Evolutionary conservation across 148 eudicot genomes (phyloP).

Genomic region (Selenicereus undatus): DNA sequence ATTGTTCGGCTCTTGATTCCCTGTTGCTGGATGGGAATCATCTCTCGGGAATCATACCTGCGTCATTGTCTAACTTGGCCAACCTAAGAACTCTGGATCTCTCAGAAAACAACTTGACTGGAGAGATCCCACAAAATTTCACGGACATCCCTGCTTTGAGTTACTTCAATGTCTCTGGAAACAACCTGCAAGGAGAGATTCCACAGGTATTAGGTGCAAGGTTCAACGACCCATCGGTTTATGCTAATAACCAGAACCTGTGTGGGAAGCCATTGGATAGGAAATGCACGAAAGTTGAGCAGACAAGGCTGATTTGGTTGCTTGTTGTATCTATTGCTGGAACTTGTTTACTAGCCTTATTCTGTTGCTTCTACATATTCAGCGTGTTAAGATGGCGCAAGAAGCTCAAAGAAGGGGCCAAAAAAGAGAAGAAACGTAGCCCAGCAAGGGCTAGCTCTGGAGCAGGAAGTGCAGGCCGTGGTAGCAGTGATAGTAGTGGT

Average conservation of each 20-base stretch:
- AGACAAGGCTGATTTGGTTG: conserved; percentile 42
- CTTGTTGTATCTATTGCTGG: conserved; percentile 49
- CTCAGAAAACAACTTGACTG: conserved; percentile 60
- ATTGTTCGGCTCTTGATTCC: conserved; percentile 36
- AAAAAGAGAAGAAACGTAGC: conserved; percentile 63
- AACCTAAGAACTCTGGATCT: conserved; percentile 54
- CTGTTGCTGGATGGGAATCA: conserved; percentile 47
- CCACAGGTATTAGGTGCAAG: conserved; percentile 47
- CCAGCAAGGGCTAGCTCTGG: conserved; percentile 63
- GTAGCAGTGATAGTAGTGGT: conserved; percentile 66
- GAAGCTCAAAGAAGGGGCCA: conserved; percentile 38
- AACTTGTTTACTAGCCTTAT: conserved; percentile 35
- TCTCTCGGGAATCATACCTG: conserved; percentile 62
- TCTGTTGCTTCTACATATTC: conserved; percentile 58
- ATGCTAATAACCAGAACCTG: conserved; percentile 39
- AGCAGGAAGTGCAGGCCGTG: conserved; percentile 44
- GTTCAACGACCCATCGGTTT: conserved; percentile 48
- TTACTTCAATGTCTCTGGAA: conserved; percentile 55
- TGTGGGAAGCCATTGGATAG: conserved; percentile 62
- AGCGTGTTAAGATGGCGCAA: conserved; percentile 60
- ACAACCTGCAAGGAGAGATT: conserved; percentile 67
- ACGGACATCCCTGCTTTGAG: conserved; percentile 39
- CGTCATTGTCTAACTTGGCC: conserved; percentile 41
- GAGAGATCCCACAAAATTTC: conserved; percentile 57
- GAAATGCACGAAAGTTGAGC: conserved; percentile 38